Conservation (phyloP, 257 asterid genomes). For the Solanum virginianum region DNA sequence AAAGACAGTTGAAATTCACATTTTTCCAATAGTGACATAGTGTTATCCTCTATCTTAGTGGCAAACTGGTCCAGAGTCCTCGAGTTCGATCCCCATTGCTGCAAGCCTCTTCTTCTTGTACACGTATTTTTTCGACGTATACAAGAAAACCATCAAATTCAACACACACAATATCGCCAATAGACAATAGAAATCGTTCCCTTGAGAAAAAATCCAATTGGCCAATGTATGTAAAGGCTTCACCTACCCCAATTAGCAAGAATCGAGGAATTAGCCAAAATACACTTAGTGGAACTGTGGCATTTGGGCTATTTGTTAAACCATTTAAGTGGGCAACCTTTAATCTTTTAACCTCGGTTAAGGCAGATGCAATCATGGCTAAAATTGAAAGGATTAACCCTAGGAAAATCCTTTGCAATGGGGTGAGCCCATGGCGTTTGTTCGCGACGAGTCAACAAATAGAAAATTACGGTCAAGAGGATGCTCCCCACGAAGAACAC, state of each 20-base stretch:
- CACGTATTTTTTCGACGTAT: conserved; percentile 43
- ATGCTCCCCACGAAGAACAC: conserved; percentile 61
- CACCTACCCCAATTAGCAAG: conserved; percentile 59
- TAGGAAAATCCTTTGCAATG: conserved; percentile 47
- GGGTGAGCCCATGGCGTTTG: conserved; percentile 55
- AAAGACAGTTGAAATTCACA: neutral
- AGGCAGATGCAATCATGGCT: conserved; percentile 49
- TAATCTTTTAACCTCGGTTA: conserved; percentile 40
- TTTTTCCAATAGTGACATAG: neutral
- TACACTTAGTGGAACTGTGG: conserved; percentile 34
- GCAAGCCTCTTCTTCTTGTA: conserved; percentile 79
- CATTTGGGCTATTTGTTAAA: neutral
- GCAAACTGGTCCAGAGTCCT: conserved; percentile 24
- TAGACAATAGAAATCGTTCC: conserved; percentile 77
- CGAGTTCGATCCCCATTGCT: conserved; percentile 47
- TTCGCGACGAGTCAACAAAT: conserved; percentile 16
- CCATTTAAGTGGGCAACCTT: conserved; percentile 21
- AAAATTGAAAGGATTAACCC: conserved; percentile 42
- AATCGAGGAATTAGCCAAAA: conserved; percentile 73
- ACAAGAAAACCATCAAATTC: conserved; percentile 36
- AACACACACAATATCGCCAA: conserved; percentile 37
- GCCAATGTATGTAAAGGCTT: conserved; percentile 84
- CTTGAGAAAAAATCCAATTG: conserved; percentile 79
- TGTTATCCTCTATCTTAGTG: conserved; percentile 11
- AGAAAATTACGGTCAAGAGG: conserved; percentile 50